Evolutionary conservation across 2,329 filamentous ascomycete species (phyloP).

Genomic region (Dendrostoma leiphaemia): DNA sequence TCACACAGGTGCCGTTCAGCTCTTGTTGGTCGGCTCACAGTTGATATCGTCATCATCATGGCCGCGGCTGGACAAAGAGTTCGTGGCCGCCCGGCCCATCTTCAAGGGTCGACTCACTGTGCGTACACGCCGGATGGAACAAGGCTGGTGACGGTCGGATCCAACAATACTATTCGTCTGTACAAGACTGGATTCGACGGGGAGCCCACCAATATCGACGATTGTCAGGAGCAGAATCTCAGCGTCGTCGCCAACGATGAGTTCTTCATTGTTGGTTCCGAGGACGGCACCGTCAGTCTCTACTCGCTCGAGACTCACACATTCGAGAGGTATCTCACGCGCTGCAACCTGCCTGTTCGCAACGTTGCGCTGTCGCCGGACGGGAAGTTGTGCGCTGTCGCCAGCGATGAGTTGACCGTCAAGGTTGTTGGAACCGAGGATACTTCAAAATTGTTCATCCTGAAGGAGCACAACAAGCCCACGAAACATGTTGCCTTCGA

Average conservation of each 20-base stretch:
- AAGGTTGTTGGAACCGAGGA: slow-evolving; percentile 84
- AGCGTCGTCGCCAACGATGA: slow-evolving; percentile 74
- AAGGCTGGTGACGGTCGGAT: slow-evolving; percentile 85
- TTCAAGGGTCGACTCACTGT: slow-evolving; percentile 81
- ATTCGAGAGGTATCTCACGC: slow-evolving; percentile 79
- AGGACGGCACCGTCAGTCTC: slow-evolving; percentile 93
- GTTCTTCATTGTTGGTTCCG: slow-evolving; percentile 84
- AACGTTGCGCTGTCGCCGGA: slow-evolving; percentile 83
- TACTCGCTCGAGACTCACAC: slow-evolving; percentile 75
- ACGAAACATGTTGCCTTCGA: slow-evolving; percentile 93
- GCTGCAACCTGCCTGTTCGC: slow-evolving; percentile 81
- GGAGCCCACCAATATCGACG: slow-evolving; percentile 89
- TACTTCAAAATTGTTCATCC: slow-evolving; percentile 70
- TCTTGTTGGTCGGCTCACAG: background rate
- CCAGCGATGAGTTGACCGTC: slow-evolving; percentile 92
- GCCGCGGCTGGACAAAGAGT: slow-evolving; percentile 45
- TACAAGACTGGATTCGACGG: slow-evolving; percentile 91
- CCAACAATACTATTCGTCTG: slow-evolving; percentile 89
- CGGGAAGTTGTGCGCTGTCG: slow-evolving; percentile 84
- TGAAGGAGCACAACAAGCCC: slow-evolving; percentile 82
- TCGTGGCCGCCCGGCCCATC: slow-evolving; percentile 70
- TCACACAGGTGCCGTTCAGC: no score
- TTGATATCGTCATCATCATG: slow-evolving; percentile 26
- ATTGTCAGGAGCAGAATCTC: slow-evolving; percentile 82
- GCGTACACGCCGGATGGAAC: slow-evolving; percentile 87